Base-by-base conservation (phyloP, 192 early-diverging fungal genomes). In the Cetraspora pellucida region DNA sequence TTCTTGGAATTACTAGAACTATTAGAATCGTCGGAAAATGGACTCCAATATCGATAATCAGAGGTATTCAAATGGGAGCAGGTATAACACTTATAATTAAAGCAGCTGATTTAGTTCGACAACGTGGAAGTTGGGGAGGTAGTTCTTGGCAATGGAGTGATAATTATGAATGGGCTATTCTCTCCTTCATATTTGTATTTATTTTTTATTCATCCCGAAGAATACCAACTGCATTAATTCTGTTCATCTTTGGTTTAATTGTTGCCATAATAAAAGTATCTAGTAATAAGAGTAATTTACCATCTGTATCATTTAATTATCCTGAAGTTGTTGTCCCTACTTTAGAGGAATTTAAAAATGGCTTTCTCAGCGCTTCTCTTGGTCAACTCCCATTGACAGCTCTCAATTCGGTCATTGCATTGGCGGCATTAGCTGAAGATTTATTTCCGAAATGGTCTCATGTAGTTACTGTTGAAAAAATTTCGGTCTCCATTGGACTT, bases 381-480 rank as follows among this genome's bases (percentile, higher is more conserved):
- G 95, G 95, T 16, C 95, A 96, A 86, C 84, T 96, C 43, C 94
- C 95, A 21, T 82, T 96, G 69, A 96, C 95, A 23, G 76, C 89
- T 59, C 86, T 95, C 61, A 96, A 96, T 81, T 96, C 95, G 43
- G 93, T 93, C 1, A 87, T 96, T 54, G 95, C 93, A 2, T 84
- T 95, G 45, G 85, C 88, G 11, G 87, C 87, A 17, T 84, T 97
- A 49, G 88, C 93, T 43, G 85, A 92, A 73, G 94, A 97, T 77
- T 81, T 97, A 76, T 97, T 94, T 77, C 95, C 94, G 0, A 89
- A 91, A 17, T 76, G 80, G 37, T 82, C 83, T 47, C 49, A 82
- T 67, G 82, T 78, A 72, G 88, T 85, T 7, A 83, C 84, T 69
- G 81, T 85, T 25, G 49, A 47, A 71, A 82, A 75, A 7, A 84